Conservation (phyloP, 768 basidiomycete species). For the Xerocomellus chrysenteron region DNA sequence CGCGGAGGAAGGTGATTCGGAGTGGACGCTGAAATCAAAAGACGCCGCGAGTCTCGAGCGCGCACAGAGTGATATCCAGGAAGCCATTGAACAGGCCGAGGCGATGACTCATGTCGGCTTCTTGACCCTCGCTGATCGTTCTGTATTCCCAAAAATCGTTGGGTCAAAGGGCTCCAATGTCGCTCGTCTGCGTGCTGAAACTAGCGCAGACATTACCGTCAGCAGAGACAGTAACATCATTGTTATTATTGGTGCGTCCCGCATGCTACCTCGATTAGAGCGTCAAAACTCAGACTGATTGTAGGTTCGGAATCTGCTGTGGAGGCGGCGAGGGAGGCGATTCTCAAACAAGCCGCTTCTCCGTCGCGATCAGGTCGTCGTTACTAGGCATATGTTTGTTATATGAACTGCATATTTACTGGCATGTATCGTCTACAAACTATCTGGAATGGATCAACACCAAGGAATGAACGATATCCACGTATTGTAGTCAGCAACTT, state of each 20-base stretch:
- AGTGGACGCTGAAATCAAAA: constrained; percentile 81
- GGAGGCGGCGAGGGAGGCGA: constrained; percentile 71
- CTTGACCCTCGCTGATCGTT: constrained; percentile 78
- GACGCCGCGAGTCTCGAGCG: constrained; percentile 76
- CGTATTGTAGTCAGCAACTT: no score
- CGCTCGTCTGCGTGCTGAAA: constrained; percentile 81
- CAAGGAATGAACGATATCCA: no score
- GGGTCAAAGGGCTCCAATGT: constrained; percentile 91
- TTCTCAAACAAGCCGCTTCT: constrained; percentile 56
- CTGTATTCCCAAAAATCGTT: constrained; percentile 90
- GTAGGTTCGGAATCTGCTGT: constrained; percentile 70
- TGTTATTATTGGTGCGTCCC: constrained; percentile 69
- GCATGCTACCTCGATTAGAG: background rate
- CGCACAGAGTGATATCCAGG: constrained; percentile 63
- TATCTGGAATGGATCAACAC: constrained; percentile 26
- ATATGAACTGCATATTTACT: constrained; percentile 23
- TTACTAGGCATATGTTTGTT: constrained; percentile 18
- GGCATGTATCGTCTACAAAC: constrained; percentile 26
- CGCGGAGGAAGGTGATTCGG: constrained; percentile 78
- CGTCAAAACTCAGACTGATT: constrained; percentile 7
- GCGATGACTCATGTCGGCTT: constrained; percentile 79
- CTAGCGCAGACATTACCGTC: constrained; percentile 89
- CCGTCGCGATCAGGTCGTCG: constrained; percentile 19
- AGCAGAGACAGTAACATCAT: constrained; percentile 86
- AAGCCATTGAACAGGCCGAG: constrained; percentile 71